phyloP scores from a whole-genome alignment of 106 monocot genomes.

The Platanthera zijinensis region DNA sequence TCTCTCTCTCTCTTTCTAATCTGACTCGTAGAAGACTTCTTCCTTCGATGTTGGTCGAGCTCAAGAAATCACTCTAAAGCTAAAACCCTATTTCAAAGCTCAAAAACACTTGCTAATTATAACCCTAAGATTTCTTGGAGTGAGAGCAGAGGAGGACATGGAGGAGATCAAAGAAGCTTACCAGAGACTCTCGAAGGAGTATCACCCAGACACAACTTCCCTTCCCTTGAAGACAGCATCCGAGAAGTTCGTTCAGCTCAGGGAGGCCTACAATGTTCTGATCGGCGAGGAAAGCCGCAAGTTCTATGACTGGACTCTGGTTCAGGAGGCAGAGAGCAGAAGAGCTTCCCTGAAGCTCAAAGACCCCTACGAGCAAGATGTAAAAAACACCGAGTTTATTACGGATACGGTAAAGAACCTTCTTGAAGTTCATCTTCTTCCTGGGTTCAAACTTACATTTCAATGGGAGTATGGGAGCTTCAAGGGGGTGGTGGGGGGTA shows the following conservation, averaged over 20 bases:
- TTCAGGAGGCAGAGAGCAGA: slow-evolving; percentile 75
- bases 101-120: background rate
- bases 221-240: slow-evolving; percentile 72
- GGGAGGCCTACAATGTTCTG: slow-evolving; percentile 85
- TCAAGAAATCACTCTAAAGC: background rate
- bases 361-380: slow-evolving; percentile 61
- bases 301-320: slow-evolving; percentile 88
- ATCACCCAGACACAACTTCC: slow-evolving; percentile 79
- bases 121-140: slow-evolving; percentile 51
- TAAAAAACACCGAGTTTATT: slow-evolving; percentile 38
- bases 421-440: slow-evolving; percentile 16
- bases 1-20: no score
- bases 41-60: background rate
- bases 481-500: no score
- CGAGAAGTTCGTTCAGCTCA: slow-evolving; percentile 70
- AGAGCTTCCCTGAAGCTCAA: slow-evolving; percentile 36
- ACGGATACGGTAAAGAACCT: slow-evolving; percentile 71
- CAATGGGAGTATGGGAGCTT: background rate
- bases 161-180: slow-evolving; percentile 86
- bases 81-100: background rate
- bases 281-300: slow-evolving; percentile 56
- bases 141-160: slow-evolving; percentile 43
- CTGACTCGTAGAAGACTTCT: slow-evolving; percentile 25
- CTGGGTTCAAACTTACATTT: background rate
- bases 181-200: slow-evolving; percentile 77